Evolutionary conservation across 2,329 filamentous ascomycete species (phyloP), one percentile per base, ranked within the genome.

Genomic region (Macroventuria anomochaeta): DNA sequence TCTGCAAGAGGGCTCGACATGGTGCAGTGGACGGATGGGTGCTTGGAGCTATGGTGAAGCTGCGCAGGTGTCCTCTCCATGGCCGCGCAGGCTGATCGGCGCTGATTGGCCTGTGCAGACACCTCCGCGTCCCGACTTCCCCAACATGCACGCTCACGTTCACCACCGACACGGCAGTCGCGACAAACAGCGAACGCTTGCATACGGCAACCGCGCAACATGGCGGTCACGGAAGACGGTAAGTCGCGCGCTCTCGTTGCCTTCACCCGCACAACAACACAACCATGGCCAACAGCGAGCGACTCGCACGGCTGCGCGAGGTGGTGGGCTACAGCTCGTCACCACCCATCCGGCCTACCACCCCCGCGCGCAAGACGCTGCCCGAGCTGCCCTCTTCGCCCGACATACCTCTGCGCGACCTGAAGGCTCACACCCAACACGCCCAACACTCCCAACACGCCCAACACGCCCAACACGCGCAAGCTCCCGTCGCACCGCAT

Each of bases 1-100:
- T 95, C 87, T 79, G 88, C 72, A 43, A 81, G 87, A 77, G 96
- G 81, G 58, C 64, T 70, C 68, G 73, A 75, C 73, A 75, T 75
- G 67, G 58, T 62, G 59, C 50, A 65, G 63, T 53, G 63, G 46
- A 38, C 36, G 42, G 52, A 54, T 43, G 49, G 36, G 46, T 32
- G 51, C 40, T 54, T 37, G 29, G 5, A 33, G 32, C 33, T 39
- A 32, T 34, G 17, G 48, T 56, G 55, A 58, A 62, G 57, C 51
- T 60, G 59, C 50, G 58, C 32, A 59, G 62, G 64, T 72, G 65
- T 61, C 68, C 67, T 71, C 60, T 59, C 46, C 17, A 25, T 17
- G 25, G 34, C 29, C 44, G 23, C 57, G 55, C 49, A 48, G 17
- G 60, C 57, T 29, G 43, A 52, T 55, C 41, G 33, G 15, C 60